A percentile compares a stretch with the other conserved stretches of the same genome.
Evolutionary conservation across 352 stramenopile genomes (phyloP).

Genomic region (Aphanomyces invadans): DNA sequence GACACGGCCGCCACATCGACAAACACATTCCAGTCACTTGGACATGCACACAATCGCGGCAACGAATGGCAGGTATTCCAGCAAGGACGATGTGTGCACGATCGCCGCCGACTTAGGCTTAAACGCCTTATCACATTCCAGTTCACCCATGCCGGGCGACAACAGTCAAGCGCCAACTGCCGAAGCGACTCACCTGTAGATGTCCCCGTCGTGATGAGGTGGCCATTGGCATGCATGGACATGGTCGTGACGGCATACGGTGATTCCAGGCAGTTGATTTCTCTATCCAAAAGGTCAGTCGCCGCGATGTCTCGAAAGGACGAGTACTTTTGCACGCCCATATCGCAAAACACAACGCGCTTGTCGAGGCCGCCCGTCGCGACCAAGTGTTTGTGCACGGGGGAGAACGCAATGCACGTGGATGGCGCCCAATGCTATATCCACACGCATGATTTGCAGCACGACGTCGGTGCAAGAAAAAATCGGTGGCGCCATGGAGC

Average conservation of each 20-base stretch:
- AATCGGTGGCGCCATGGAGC: no score
- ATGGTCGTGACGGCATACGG: constrained; percentile 6
- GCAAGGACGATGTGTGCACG: no score
- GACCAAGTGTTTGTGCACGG: constrained; percentile 62
- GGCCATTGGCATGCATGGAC: neutral
- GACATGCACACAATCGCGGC: no score
- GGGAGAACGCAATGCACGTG: constrained; percentile 49
- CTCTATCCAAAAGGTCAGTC: no score
- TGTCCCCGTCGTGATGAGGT: constrained; percentile 35
- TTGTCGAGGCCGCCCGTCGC: constrained; percentile 49
- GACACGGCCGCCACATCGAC: no score
- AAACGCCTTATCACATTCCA: no score
- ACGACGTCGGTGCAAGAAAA: no score
- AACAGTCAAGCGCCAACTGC: constrained; percentile 49
- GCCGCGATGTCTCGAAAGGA: constrained; percentile 3
- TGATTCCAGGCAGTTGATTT: constrained; percentile 2
- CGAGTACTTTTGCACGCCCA: constrained; percentile 45
- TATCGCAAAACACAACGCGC: constrained; percentile 70
- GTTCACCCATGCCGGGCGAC: no score
- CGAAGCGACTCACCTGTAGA: constrained; percentile 44
- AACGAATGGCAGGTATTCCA: no score
- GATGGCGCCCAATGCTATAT: constrained; percentile 48
- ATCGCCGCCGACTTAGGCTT: no score
- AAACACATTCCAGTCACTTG: no score
- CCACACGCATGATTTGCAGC: neutral